Evolutionary conservation across 2,329 filamentous ascomycete species (phyloP).

Genomic region (Rhynchosporium agropyri): DNA sequence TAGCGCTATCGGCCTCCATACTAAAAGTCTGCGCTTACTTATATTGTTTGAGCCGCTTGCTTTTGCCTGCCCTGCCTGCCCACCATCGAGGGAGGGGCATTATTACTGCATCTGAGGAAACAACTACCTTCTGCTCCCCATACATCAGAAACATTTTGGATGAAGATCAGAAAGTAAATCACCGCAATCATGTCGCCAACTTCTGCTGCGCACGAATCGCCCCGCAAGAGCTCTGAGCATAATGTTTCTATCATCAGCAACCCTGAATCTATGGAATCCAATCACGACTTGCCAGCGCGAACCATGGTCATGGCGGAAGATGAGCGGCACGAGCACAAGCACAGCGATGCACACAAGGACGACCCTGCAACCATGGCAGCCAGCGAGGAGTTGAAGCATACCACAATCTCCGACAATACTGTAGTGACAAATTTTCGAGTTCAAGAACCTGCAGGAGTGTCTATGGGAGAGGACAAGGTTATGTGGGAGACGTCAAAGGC

Average conservation of each 20-base stretch:
- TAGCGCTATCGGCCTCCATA: constrained; percentile 9
- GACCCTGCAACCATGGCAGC: constrained; percentile 66
- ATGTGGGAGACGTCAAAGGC: constrained; percentile 34
- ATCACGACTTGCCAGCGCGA: constrained; percentile 37
- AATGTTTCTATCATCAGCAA: constrained; percentile 19
- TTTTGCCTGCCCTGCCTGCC: neutral
- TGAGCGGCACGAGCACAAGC: constrained; percentile 28
- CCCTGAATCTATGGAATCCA: constrained; percentile 34
- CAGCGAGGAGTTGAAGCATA: constrained; percentile 66
- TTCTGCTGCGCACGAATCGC: constrained; percentile 27
- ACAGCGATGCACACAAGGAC: constrained; percentile 44
- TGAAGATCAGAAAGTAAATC: constrained; percentile 23
- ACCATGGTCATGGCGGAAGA: constrained; percentile 32
- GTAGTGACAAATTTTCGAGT: constrained; percentile 25
- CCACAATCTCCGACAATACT: constrained; percentile 59
- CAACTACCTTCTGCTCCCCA: neutral
- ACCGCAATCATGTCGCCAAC: constrained; percentile 33
- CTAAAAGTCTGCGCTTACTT: neutral
- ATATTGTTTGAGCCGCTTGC: neutral
- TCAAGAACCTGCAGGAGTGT: constrained; percentile 38
- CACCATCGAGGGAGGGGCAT: constrained; percentile 14
- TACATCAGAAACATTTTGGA: constrained; percentile 19
- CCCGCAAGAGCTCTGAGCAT: constrained; percentile 25
- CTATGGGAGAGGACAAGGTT: constrained; percentile 39
- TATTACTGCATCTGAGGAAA: neutral